Base-by-base conservation (phyloP, 495 filamentous ascomycete genomes). In the Penicillium cinerascens region DNA sequence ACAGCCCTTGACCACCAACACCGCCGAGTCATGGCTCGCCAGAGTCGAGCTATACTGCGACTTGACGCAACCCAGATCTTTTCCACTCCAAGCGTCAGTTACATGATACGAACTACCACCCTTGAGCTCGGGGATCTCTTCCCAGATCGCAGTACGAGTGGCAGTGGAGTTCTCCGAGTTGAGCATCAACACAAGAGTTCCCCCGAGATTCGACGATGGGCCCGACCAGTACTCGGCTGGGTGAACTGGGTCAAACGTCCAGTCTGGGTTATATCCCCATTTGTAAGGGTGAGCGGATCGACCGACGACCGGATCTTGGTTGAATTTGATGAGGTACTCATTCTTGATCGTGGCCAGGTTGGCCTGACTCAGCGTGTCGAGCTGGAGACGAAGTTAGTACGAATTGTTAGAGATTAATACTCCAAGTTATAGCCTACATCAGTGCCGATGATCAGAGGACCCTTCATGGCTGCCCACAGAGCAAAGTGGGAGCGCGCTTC, bases 191-290 rank as follows among this genome's bases (percentile, higher is more conserved):
- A 85, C 78, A 49, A 86, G 59, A 3, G 74, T 80, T 1, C 67
- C 70, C 25, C 68, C 55, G 23, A 72, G 62, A 1, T 69, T 77
- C 36, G 70, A 62, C 4, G 74, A 79, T 21, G 72, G 58, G 0
- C 85, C 85, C 0, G 71, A 73, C 74, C 81, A 87, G 58, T 80
- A 87, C 56, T 83, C 83, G 0, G 84, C 82, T 3, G 83, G 83
- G 43, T 79, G 73, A 0, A 63, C 71, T 0, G 76, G 65, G 41
- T 84, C 78, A 52, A 82, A 89, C 0, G 80, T 87, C 70, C 78
- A 84, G 53, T 86, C 79, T 1, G 74, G 61, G 36, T 84, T 86
- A 36, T 73, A 75, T 2, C 83, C 83, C 82, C 83, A 86, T 60
- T 86, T 86, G 50, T 83, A 87, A 1, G 84, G 84, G 60, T 63